Conservation (phyloP, 495 filamentous ascomycete species). For the Aspergillus diversus region DNA sequence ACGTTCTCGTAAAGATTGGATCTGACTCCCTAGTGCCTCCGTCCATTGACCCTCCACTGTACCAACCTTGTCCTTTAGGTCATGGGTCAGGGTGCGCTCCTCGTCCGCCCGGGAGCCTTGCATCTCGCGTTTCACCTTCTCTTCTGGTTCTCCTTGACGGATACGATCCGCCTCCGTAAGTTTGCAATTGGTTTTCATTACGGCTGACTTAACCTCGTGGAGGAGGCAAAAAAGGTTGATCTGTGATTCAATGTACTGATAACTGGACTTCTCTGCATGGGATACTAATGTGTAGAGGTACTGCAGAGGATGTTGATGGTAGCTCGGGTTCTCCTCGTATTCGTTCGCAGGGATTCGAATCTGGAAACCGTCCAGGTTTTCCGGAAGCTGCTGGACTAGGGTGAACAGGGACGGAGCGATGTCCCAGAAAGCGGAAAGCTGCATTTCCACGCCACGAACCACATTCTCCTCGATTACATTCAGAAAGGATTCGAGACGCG, state of each 20-base stretch:
- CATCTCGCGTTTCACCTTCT: constrained; percentile 56
- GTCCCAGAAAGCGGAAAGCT: constrained; percentile 95
- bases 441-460: constrained; percentile 83
- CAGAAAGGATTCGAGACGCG: constrained; percentile 77
- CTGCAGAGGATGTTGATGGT: constrained; percentile 77
- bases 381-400: constrained; percentile 77
- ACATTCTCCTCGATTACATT: constrained; percentile 84
- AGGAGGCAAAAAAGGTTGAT: constrained; percentile 89
- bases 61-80: constrained; percentile 87
- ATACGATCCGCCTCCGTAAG: constrained; percentile 61
- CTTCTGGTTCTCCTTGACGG: constrained; percentile 56
- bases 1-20: constrained; percentile 57
- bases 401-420: constrained; percentile 82
- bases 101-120: constrained; percentile 65
- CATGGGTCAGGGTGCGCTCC: constrained; percentile 72
- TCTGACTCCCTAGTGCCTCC: constrained; percentile 64
- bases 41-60: constrained; percentile 88
- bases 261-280: constrained; percentile 87
- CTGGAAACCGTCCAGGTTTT: constrained; percentile 58
- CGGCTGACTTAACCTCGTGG: constrained; percentile 87
- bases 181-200: constrained; percentile 61
- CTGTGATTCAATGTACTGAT: constrained; percentile 96
- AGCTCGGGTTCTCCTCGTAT: constrained; percentile 82
- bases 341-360: constrained; percentile 74
- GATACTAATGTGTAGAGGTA: constrained; percentile 83